Percentiles rank a stretch among this genome's conserved stretches.
Conservation (phyloP, 202 grass and related monocot genomes). For the Zizania palustris region DNA sequence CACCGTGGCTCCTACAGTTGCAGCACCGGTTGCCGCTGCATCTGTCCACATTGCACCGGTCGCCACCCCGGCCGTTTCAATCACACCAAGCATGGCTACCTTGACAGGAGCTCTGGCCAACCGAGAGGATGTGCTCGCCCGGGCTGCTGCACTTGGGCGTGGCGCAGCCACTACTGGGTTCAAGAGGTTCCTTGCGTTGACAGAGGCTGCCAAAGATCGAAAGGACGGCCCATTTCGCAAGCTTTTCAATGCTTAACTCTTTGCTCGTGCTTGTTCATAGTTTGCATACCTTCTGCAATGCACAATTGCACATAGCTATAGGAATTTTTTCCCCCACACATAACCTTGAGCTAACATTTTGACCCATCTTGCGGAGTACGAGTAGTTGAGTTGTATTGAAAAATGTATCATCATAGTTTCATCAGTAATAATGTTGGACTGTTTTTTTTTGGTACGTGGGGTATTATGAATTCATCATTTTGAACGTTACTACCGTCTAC, state of each 20-base stretch:
- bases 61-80: conserved; percentile 37
- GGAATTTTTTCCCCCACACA: conserved; percentile 43
- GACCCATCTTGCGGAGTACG: background rate
- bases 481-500: no score
- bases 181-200: conserved; percentile 96
- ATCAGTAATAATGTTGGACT: background rate
- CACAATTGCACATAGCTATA: conserved; percentile 61
- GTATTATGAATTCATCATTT: background rate
- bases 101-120: conserved; percentile 64
- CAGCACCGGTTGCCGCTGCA: conserved; percentile 41
- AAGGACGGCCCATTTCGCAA: conserved; percentile 97
- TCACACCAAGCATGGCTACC: conserved; percentile 49
- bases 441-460: background rate
- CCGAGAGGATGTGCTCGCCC: conserved; percentile 87
- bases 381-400: conserved; percentile 20
- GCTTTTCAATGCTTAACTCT: conserved; percentile 74
- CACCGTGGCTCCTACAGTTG: conserved; percentile 48
- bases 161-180: conserved; percentile 94
- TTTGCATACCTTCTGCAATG: conserved; percentile 42
- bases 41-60: conserved; percentile 45
- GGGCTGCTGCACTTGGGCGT: conserved; percentile 84
- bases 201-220: conserved; percentile 94
- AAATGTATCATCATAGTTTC: conserved; percentile 23
- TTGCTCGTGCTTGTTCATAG: conserved; percentile 42
- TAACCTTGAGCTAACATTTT: conserved; percentile 36